phyloP scores from a whole-genome alignment of 805 yeast genomes.

The Vanderwaltozyma yarrowii region DNA sequence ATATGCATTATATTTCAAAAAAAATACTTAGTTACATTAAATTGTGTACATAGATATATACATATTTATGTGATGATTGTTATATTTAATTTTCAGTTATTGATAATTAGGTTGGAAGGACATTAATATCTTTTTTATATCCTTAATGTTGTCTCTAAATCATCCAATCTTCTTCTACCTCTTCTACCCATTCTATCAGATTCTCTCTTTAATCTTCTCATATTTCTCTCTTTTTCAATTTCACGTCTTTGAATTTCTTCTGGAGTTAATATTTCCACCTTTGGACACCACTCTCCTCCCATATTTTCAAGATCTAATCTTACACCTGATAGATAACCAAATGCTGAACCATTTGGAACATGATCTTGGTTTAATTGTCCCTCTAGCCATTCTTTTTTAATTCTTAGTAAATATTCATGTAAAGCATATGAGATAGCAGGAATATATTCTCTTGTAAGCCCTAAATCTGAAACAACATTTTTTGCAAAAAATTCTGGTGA shows the following conservation, averaged over 20 bases:
- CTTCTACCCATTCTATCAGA: constrained; percentile 41
- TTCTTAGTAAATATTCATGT: constrained; percentile 65
- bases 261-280: constrained; percentile 73
- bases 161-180: constrained; percentile 40
- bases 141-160: constrained; percentile 32
- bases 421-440: constrained; percentile 84
- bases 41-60: no score
- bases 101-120: no score
- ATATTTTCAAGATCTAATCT: constrained; percentile 66
- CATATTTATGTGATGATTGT: no score
- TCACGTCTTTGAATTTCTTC: constrained; percentile 94
- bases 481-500: constrained; percentile 82
- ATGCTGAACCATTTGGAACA: constrained; percentile 48
- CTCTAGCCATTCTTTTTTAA: constrained; percentile 76
- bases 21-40: no score
- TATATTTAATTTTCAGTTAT: no score
- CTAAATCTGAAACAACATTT: constrained; percentile 74
- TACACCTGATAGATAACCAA: constrained; percentile 53
- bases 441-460: constrained; percentile 71
- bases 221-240: constrained; percentile 85
- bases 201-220: constrained; percentile 88
- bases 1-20: no score
- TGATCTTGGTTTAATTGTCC: constrained; percentile 40
- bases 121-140: constrained; percentile 8
- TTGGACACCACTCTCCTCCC: constrained; percentile 81